A percentile compares a stretch with the other conserved stretches of the same genome.
These are phyloP conservation scores for Secale cereale DNA, from an alignment of 176 grass and related monocot species.

Conservation along the genomic window DNA sequence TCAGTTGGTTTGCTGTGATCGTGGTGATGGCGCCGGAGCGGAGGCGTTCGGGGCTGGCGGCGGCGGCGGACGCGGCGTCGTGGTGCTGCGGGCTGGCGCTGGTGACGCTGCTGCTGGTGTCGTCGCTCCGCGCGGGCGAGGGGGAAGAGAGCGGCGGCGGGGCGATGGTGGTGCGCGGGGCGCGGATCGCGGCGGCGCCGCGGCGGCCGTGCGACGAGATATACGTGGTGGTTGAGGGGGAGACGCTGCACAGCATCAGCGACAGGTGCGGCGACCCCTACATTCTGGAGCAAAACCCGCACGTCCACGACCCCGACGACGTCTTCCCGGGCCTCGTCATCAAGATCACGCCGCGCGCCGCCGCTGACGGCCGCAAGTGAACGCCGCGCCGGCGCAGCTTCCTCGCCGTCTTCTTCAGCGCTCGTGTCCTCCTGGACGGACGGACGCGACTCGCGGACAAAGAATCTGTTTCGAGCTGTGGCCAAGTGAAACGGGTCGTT, in stretches of 20 bases:
- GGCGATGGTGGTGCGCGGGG: conserved; percentile 20
- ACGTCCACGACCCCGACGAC: conserved; percentile 86
- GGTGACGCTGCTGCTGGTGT: conserved; percentile 47
- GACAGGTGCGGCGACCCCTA: conserved; percentile 84
- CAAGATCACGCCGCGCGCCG: conserved; percentile 48
- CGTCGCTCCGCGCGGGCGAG: conserved; percentile 25
- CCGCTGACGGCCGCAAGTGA: not conserved
- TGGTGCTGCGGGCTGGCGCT: conserved; percentile 56
- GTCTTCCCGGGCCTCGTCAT: conserved; percentile 94
- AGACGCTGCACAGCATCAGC: conserved; percentile 89
- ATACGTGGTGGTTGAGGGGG: conserved; percentile 73
- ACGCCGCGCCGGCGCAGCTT: not conserved
- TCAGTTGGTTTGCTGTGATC: not conserved
- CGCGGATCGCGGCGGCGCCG: conserved; percentile 15
- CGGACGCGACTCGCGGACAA: not conserved
- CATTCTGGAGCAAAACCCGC: conserved; percentile 85
- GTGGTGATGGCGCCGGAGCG: not conserved
- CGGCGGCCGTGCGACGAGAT: conserved; percentile 72
- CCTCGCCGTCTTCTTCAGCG: not conserved
- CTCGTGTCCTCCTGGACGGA: not conserved
- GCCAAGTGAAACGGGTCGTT: not conserved
- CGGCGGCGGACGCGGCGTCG: conserved; percentile 47
- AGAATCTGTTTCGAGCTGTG: not conserved
- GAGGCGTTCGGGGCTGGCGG: not conserved
- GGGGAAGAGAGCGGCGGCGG: not conserved